Conservation (phyloP, 1,284 basidiomycete species). For the Cryptococcus jaspeensis region DNA sequence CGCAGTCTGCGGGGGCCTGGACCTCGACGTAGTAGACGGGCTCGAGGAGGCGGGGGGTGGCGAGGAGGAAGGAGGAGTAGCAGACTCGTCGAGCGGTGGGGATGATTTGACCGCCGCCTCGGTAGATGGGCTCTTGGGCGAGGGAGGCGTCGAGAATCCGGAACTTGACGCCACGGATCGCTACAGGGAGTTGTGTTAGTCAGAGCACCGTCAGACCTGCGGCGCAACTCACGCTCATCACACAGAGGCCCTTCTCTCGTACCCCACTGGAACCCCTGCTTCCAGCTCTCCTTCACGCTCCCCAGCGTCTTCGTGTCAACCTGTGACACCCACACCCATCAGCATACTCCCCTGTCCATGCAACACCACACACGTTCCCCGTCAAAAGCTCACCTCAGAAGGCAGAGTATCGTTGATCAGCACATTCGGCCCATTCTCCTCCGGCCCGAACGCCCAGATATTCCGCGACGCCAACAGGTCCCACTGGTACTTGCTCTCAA, state of each 20-base stretch:
- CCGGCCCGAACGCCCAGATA: constrained; percentile 99
- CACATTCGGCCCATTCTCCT: constrained; percentile 90
- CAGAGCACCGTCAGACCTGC: not conserved
- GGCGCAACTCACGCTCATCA: constrained; percentile 86
- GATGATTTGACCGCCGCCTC: constrained; percentile 97
- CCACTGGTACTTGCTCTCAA: constrained; percentile 97
- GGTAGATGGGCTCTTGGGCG: constrained; percentile 92
- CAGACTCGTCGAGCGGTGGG: constrained; percentile 95
- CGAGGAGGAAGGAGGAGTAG: constrained; percentile 98
- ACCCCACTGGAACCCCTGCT: constrained; percentile 99
- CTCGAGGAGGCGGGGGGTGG: constrained; percentile 89
- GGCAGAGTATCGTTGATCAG: constrained; percentile 95
- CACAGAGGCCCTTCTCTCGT: constrained; percentile 94
- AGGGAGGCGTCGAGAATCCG: constrained; percentile 86
- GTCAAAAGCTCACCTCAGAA: constrained; percentile 63
- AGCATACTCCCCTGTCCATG: not conserved
- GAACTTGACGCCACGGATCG: constrained; percentile 98
- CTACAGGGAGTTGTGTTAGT: constrained; percentile 51
- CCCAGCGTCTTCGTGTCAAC: constrained; percentile 90
- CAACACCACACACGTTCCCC: not conserved
- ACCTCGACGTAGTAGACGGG: constrained; percentile 99
- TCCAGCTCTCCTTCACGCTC: constrained; percentile 89
- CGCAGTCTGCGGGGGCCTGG: constrained; percentile 96
- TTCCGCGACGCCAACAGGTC: constrained; percentile 94
- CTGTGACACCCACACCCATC: constrained; percentile 48